These are phyloP conservation scores for Trichoderma oligosporum DNA, from an alignment of 2,329 filamentous ascomycete species.

Conservation along the genomic window DNA sequence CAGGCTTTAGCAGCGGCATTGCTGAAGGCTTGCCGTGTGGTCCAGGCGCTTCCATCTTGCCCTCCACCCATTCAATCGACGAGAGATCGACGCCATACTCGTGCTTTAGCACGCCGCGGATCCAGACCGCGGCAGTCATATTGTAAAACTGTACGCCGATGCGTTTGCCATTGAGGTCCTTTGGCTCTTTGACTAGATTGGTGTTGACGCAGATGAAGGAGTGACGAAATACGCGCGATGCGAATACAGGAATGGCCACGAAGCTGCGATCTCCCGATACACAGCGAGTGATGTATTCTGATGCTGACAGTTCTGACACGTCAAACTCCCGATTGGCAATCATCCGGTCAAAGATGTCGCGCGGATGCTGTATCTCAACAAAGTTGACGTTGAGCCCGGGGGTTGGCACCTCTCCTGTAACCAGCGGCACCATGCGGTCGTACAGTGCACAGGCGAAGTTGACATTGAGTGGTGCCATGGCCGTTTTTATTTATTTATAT, in stretches of 20 bases:
- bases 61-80: conserved; percentile 10
- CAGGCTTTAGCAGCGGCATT: conserved; percentile 6
- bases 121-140: conserved; percentile 10
- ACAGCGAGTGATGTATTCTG: conserved; percentile 8
- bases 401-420: conserved; percentile 6
- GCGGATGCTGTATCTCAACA: conserved; percentile 13
- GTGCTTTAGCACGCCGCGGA: conserved; percentile 1
- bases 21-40: conserved; percentile 4
- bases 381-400: conserved; percentile 14
- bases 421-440: conserved; percentile 12
- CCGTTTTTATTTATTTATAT: not conserved
- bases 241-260: conserved; percentile 13
- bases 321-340: conserved; percentile 5
- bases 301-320: conserved; percentile 5
- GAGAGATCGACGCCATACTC: conserved; percentile 7
- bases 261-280: conserved; percentile 13
- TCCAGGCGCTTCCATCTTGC: conserved; percentile 12
- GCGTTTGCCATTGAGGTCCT: conserved; percentile 15
- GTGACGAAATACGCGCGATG: conserved; percentile 13
- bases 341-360: conserved; percentile 16
- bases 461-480: conserved; percentile 8
- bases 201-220: conserved; percentile 16
- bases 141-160: conserved; percentile 15
- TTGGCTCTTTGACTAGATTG: not conserved
- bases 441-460: conserved; percentile 15